Evolutionary conservation across 495 filamentous ascomycete genomes (phyloP), one percentile per base, ranked within the genome.

Genomic region (Aspergillus coremiiformis): DNA sequence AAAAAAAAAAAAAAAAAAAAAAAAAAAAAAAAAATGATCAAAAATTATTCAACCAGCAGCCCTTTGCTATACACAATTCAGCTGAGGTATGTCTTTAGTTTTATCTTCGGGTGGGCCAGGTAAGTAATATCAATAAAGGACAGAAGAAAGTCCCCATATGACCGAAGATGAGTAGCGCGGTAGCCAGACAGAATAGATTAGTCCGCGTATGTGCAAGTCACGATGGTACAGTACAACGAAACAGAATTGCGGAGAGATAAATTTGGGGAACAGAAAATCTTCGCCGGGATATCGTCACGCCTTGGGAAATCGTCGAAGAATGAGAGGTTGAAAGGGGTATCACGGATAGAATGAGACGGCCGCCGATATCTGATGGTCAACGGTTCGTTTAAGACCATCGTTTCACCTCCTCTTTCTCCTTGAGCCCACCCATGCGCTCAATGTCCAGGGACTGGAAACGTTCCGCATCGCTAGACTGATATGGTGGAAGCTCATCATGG

Each of bases 391-490:
- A 76, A 26, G 64, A 65, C 59, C 69, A 73, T 57, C 61, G 55
- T 23, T 62, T 64, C 29, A 54, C 21, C 37, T 74, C 65, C 56
- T 83, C 79, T 74, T 90, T 95, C 78, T 97, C 94, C 69, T 89
- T 94, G 50, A 97, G 70, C 27, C 94, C 93, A 49, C 93, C 93
- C 64, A 98, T 93, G 51, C 87, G 86, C 45, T 97, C 90, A 52
- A 98, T 82, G 63, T 98, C 93, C 54, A 98, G 76, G 10, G 89
- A 90, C 59, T 93, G 85, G 72, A 96, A 96, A 50, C 89, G 81
- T 39, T 84, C 82, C 15, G 78, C 76, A 59, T 80, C 79, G 52
- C 80, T 83, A 61, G 87, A 82, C 66, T 93, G 82, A 63, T 96
- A 97, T 10, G 92, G 87, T 12, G 93, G 92, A 24, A 96, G 78